Evolutionary conservation across 1,284 basidiomycete genomes (phyloP).

Genomic region (Rhodotorula sp.): DNA sequence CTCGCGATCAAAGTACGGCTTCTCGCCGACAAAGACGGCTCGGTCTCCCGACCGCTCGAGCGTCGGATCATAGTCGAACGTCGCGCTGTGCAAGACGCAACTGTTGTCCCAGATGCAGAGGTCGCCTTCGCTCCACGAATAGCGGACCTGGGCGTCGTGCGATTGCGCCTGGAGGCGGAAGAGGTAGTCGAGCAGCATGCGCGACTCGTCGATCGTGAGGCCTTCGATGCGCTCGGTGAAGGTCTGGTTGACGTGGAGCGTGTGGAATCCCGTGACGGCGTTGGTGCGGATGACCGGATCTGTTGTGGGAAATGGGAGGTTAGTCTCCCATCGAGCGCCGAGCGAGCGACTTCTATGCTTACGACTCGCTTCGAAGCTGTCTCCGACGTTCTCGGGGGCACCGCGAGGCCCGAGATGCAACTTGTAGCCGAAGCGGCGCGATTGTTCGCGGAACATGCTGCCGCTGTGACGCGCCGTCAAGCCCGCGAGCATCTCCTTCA

Average conservation of each 20-base stretch:
- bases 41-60: constrained; percentile 59
- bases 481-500: constrained; percentile 60
- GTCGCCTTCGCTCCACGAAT: constrained; percentile 52
- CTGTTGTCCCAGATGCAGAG: constrained; percentile 55
- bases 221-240: constrained; percentile 66
- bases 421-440: constrained; percentile 41
- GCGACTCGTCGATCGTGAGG: constrained; percentile 61
- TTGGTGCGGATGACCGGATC: constrained; percentile 50
- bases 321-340: neutral
- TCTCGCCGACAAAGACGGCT: constrained; percentile 63
- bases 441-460: constrained; percentile 55
- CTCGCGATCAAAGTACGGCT: constrained; percentile 60
- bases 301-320: neutral
- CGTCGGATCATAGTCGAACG: constrained; percentile 54
- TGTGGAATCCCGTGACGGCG: constrained; percentile 66
- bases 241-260: constrained; percentile 62
- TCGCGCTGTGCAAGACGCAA: constrained; percentile 55
- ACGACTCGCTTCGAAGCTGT: constrained; percentile 50
- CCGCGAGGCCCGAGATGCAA: constrained; percentile 52
- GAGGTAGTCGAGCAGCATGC: constrained; percentile 56
- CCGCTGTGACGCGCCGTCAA: constrained; percentile 62
- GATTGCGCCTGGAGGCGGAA: constrained; percentile 47
- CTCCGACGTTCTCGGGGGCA: constrained; percentile 61
- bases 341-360: neutral
- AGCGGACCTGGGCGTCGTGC: constrained; percentile 40